Evolutionary conservation across 164 flowering plant genomes (phyloP).

Genomic region (Buxus sempervirens): DNA sequence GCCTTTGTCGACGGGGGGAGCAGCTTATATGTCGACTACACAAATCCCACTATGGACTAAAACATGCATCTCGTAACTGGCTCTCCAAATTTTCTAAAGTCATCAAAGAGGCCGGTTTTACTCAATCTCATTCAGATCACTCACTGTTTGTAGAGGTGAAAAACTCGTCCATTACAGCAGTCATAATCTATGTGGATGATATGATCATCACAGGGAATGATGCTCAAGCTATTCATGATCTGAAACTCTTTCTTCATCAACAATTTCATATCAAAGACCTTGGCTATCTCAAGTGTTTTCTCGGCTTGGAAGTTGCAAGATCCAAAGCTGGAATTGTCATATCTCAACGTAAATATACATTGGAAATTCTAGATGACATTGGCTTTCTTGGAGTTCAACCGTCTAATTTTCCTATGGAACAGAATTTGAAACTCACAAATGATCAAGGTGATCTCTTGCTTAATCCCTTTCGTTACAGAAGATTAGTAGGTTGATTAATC

Average conservation of each 20-base stretch:
- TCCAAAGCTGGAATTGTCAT: background rate
- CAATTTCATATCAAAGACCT: conserved; percentile 5
- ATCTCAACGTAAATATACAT: conserved; percentile 6
- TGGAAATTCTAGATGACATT: conserved; percentile 6
- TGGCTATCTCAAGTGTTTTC: background rate
- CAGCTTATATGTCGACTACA: background rate
- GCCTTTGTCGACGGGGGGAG: background rate
- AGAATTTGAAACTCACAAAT: background rate
- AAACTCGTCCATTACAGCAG: background rate
- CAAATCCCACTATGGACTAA: background rate
- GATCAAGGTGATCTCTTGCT: background rate
- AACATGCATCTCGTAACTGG: conserved; percentile 8
- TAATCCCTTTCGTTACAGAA: conserved; percentile 1
- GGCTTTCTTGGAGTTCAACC: conserved; percentile 6
- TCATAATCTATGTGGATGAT: conserved; percentile 9
- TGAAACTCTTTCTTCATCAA: background rate
- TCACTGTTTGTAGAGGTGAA: background rate
- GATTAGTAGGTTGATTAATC: conserved; percentile 10
- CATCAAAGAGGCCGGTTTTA: background rate
- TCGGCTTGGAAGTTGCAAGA: conserved; percentile 8
- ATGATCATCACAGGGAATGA: conserved; percentile 3
- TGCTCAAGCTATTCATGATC: background rate
- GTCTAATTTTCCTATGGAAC: conserved; percentile 8
- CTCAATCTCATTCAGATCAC: background rate
- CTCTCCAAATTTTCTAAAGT: background rate